Percentiles rank a stretch among this genome's conserved stretches.
phyloP scores from a whole-genome alignment of 306 rosid genomes.

The Vigna trinervia region DNA sequence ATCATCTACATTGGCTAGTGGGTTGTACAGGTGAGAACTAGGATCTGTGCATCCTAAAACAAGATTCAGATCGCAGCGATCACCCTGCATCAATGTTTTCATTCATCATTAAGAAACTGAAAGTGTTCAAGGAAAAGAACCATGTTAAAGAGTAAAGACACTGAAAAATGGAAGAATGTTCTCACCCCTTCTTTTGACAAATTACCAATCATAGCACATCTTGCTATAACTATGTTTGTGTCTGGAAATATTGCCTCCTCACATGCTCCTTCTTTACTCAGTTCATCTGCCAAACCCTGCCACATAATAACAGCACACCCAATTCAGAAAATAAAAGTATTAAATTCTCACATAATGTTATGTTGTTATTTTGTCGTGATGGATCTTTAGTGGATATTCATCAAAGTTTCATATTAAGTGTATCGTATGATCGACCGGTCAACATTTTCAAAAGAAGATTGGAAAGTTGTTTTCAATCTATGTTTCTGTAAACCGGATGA shows the following conservation, averaged over 20 bases:
- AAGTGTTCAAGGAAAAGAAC: background rate
- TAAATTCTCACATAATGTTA: no score
- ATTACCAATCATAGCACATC: slow-evolving; percentile 83
- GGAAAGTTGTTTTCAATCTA: no score
- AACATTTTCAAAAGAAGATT: no score
- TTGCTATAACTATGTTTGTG: slow-evolving; percentile 50
- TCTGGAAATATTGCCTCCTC: slow-evolving; percentile 90
- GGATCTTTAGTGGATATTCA: no score
- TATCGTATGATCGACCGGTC: no score
- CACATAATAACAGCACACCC: background rate
- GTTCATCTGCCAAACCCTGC: slow-evolving; percentile 83
- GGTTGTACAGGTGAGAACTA: slow-evolving; percentile 62
- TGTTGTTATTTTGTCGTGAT: no score
- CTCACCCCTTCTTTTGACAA: slow-evolving; percentile 85
- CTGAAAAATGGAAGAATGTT: slow-evolving; percentile 23
- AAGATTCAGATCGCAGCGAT: slow-evolving; percentile 77
- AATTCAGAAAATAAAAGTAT: no score
- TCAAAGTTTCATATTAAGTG: no score
- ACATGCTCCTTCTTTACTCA: slow-evolving; percentile 90
- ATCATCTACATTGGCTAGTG: slow-evolving; percentile 90
- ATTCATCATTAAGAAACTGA: slow-evolving; percentile 21
- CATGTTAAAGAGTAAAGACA: background rate
- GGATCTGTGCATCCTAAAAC: slow-evolving; percentile 88
- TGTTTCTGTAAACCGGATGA: no score
- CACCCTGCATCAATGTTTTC: slow-evolving; percentile 67